phyloP scores from a whole-genome alignment of 2,329 filamentous ascomycete species.

The Microascus cirrosus region DNA sequence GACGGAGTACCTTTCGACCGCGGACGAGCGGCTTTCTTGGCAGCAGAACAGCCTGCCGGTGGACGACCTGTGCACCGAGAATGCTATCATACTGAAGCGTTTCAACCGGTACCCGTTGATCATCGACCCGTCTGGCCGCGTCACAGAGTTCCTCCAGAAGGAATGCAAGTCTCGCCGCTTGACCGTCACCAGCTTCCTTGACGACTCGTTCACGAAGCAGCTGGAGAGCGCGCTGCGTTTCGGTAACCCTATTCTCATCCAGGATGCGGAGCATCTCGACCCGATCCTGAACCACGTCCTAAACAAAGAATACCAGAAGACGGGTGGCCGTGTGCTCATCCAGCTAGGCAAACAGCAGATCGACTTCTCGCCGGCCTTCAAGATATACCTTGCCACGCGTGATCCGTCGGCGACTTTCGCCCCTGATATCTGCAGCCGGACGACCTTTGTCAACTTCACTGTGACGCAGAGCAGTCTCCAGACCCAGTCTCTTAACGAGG shows the following conservation, averaged over 20 bases:
- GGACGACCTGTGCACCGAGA: slow-evolving; percentile 96
- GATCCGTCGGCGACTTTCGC: slow-evolving; percentile 94
- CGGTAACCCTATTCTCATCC: slow-evolving; percentile 95
- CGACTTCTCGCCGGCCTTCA: slow-evolving; percentile 95
- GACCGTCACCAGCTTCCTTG: slow-evolving; percentile 94
- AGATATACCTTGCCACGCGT: slow-evolving; percentile 85
- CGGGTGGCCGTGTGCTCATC: slow-evolving; percentile 92
- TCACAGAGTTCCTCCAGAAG: slow-evolving; percentile 89
- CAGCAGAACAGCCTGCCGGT: slow-evolving; percentile 89
- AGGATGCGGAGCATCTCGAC: slow-evolving; percentile 94
- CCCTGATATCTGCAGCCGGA: slow-evolving; percentile 94
- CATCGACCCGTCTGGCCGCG: slow-evolving; percentile 91
- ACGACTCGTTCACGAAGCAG: slow-evolving; percentile 96
- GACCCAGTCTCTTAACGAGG: slow-evolving; percentile 94
- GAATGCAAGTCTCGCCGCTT: slow-evolving; percentile 78
- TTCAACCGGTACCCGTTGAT: slow-evolving; percentile 98
- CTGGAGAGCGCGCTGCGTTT: slow-evolving; percentile 94
- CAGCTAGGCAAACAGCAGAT: slow-evolving; percentile 98
- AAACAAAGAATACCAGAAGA: slow-evolving; percentile 99
- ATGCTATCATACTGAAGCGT: slow-evolving; percentile 91
- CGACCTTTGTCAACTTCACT: slow-evolving; percentile 98
- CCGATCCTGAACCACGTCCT: slow-evolving; percentile 96
- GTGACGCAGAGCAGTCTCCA: slow-evolving; percentile 98
- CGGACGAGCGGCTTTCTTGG: slow-evolving; percentile 90
- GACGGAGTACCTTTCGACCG: slow-evolving; percentile 92